Evolutionary conservation across 148 eudicot genomes (phyloP), one percentile per base, ranked within the genome.

Genomic region (Diospyros lotus): DNA sequence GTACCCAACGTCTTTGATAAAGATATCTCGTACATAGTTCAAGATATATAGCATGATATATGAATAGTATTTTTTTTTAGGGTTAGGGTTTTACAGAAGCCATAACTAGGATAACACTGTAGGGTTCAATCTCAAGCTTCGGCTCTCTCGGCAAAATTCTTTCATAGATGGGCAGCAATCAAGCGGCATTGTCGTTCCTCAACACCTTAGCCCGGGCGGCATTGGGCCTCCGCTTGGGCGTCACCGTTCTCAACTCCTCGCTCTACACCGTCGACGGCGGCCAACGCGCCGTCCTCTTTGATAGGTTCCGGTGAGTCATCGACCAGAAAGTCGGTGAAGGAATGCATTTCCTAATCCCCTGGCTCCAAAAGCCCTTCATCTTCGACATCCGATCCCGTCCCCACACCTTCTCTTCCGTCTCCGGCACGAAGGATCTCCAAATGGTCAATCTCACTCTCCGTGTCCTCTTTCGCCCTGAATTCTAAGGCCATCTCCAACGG

Each of bases 181-280:
- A 80, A 63, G 80, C 81, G 15, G 88, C 88, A 1, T 61, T 77
- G 54, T 71, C 80, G 0, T 44, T 83, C 75, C 88, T 87, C 11
- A 79, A 79, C 11, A 75, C 48, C 66, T 4, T 87, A 4, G 90
- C 88, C 1, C 64, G 80, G 0, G 88, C 93, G 38, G 95, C 91
- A 2, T 41, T 93, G 64, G 82, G 80, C 17, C 63, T 89, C 52
- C 93, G 97, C 0, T 15, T 80, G 44, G 85, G 84, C 68, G 89
- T 86, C 68, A 68, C 92, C 45, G 84, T 71, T 42, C 13, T 89
- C 75, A 85, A 66, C 84, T 76, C 96, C 78, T 75, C 96, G 6
- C 92, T 94, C 83, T 94, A 81, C 96, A 94, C 88, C 78, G 97
- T 92, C 68, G 97, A 94, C 82, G 98, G 97, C 10, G 98, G 98